Percentiles rank a stretch among this genome's conserved stretches.
Evolutionary conservation across 2,329 filamentous ascomycete species (phyloP).

Genomic region (Phyllosticta paracitricarpa): DNA sequence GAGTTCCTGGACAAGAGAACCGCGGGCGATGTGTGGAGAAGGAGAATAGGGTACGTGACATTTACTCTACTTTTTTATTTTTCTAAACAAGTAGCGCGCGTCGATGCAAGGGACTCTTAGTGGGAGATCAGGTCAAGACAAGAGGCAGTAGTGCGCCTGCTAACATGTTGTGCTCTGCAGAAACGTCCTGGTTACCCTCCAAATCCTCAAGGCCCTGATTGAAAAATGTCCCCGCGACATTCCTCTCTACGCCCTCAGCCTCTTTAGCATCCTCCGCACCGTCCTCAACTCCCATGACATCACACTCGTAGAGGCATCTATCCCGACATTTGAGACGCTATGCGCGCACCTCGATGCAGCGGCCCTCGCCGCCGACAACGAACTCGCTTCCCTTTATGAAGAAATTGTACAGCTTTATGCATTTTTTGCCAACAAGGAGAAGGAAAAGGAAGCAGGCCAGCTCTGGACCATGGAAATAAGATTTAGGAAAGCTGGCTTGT

Average conservation of each 20-base stretch:
- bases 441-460: conserved; percentile 39
- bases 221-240: conserved; percentile 88
- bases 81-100: background rate
- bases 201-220: conserved; percentile 83
- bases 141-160: background rate
- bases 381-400: conserved; percentile 73
- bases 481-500: conserved; percentile 41
- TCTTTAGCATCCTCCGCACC: conserved; percentile 73
- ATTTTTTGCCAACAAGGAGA: conserved; percentile 60
- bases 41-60: conserved; percentile 64
- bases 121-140: background rate
- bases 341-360: conserved; percentile 83
- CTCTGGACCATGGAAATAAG: conserved; percentile 68
- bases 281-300: conserved; percentile 81
- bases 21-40: conserved; percentile 79
- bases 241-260: conserved; percentile 73
- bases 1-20: conserved; percentile 92
- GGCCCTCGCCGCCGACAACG: conserved; percentile 73
- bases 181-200: conserved; percentile 88
- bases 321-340: conserved; percentile 78
- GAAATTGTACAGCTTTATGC: conserved; percentile 73
- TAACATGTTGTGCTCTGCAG: conserved; percentile 35
- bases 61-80: conserved; percentile 9
- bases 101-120: background rate
- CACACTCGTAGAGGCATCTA: conserved; percentile 82